These are phyloP conservation scores for Inonotus hispidus DNA, from an alignment of 1,284 basidiomycete species.

Conservation along the genomic window DNA sequence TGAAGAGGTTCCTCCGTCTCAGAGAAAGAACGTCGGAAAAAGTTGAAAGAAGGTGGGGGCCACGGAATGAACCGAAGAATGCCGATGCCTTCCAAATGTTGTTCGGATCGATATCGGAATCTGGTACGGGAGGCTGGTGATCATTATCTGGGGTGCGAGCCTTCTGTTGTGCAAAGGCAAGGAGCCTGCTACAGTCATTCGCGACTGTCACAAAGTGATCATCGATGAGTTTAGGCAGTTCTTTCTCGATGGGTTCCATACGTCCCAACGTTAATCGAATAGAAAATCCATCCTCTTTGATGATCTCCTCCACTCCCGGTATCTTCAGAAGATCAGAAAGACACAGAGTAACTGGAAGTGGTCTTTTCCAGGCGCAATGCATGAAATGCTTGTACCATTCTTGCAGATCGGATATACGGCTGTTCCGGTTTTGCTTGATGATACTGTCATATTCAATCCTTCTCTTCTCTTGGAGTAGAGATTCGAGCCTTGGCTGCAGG, in stretches of 20 bases:
- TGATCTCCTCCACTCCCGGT: not conserved
- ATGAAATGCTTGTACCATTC: not conserved
- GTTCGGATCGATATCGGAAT: not conserved
- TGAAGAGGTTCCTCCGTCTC: not conserved
- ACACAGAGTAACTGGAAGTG: not conserved
- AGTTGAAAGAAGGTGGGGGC: not conserved
- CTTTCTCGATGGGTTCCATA: not conserved
- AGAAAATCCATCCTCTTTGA: slow-evolving; percentile 1
- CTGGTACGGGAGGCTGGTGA: not conserved
- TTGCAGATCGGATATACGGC: not conserved
- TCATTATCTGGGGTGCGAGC: not conserved
- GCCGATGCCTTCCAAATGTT: not conserved
- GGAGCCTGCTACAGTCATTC: not conserved
- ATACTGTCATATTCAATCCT: not conserved
- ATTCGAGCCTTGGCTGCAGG: not conserved
- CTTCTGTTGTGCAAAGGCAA: not conserved
- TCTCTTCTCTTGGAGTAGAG: not conserved
- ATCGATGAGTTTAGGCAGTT: not conserved
- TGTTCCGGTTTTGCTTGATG: not conserved
- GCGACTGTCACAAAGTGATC: not conserved
- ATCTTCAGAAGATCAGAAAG: not conserved
- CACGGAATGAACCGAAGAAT: not conserved
- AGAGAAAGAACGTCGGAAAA: not conserved
- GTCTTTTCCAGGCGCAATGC: not conserved
- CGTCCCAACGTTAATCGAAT: not conserved